Base-by-base conservation (phyloP, 2,329 filamentous ascomycete genomes). In the Diaporthe caulivora region DNA sequence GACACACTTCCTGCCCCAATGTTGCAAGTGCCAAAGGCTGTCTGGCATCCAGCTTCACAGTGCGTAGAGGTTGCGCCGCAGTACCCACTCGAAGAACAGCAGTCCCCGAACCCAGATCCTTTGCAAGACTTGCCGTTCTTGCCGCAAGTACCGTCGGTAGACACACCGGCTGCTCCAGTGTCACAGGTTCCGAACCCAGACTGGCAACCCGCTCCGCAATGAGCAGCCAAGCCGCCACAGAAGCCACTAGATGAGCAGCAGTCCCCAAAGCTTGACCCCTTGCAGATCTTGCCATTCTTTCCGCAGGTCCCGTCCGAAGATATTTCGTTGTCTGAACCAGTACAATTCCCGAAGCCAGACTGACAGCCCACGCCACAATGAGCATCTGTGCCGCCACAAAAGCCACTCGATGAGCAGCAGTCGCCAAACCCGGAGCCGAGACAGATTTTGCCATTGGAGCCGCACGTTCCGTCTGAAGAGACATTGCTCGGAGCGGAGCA, bases 391-490 rank as follows among this genome's bases (percentile, higher is more conserved):
- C 55, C 34, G 34, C 55, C 55, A 11, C 55, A 58, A 13, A 5
- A 58, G 11, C 54, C 54, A 40, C 31, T 58, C 10, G 34, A 24
- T 37, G 54, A 58, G 34, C 54, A 58, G 54, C 54, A 58, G n/a
- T 58, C 34, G 31, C 54, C 54, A 18, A 40, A 58, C 31, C 31
- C 34, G 15, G 54, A 58, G 9, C 34, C 34, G 13, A 26, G 2
- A 58, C 55, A 58, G 55, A 18, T 40, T 34, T 40, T 58, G 55
- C 34, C 55, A n/a, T 58, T 58, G 34, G 55, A 58, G 55, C 60
- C n/a, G 42, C 60, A 64, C 4, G 4, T 49, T 47, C 24, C 26
- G 73, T 78, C 1, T 85, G 83, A 70, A 29, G 77, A 47, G 74
- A 77, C 4, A 71, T 78, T 17, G 37, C 71, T 58, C 5, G 34